A percentile compares a stretch with the other conserved stretches of the same genome.
These are phyloP conservation scores for Exidia glandulosa DNA, from an alignment of 768 basidiomycete genomes.

Conservation along the genomic window DNA sequence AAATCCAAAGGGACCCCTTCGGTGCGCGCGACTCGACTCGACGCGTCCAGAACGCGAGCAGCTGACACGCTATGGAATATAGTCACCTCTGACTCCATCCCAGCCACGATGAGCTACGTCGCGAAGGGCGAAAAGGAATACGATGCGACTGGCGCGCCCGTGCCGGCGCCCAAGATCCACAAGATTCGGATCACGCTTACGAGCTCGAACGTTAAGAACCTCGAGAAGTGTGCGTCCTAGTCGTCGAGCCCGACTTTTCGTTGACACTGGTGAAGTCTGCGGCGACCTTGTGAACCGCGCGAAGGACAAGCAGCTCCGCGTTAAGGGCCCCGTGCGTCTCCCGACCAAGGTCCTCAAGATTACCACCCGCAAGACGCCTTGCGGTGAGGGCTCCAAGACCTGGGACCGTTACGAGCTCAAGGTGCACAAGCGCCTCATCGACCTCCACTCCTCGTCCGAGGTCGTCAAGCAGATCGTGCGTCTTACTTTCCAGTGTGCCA, in stretches of 20 bases:
- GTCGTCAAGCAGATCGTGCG: slow-evolving; percentile 99
- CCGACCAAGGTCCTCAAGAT: slow-evolving; percentile 98
- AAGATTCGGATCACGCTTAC: slow-evolving; percentile 99
- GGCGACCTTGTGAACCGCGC: slow-evolving; percentile 94
- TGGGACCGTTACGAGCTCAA: slow-evolving; percentile 99
- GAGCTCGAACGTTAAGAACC: slow-evolving; percentile 92
- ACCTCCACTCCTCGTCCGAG: slow-evolving; percentile 96
- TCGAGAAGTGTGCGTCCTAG: slow-evolving; percentile 80
- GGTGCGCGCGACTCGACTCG: neutral
- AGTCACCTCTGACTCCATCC: neutral
- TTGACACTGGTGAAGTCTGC: slow-evolving; percentile 52
- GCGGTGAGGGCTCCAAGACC: slow-evolving; percentile 99
- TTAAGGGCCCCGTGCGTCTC: slow-evolving; percentile 97
- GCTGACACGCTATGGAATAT: neutral
- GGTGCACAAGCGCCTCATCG: slow-evolving; percentile 98
- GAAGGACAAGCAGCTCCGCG: slow-evolving; percentile 98
- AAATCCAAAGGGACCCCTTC: neutral
- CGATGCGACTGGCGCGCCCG: slow-evolving; percentile 81
- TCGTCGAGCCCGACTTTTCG: neutral
- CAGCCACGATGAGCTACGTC: slow-evolving; percentile 85
- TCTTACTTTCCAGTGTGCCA: slow-evolving; percentile 10
- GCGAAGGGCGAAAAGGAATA: slow-evolving; percentile 97
- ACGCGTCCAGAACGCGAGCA: neutral
- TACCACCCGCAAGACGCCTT: slow-evolving; percentile 98
- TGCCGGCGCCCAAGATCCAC: slow-evolving; percentile 87